Evolutionary conservation across 1,284 basidiomycete species (phyloP).

Genomic region (Wallemia hederae): DNA sequence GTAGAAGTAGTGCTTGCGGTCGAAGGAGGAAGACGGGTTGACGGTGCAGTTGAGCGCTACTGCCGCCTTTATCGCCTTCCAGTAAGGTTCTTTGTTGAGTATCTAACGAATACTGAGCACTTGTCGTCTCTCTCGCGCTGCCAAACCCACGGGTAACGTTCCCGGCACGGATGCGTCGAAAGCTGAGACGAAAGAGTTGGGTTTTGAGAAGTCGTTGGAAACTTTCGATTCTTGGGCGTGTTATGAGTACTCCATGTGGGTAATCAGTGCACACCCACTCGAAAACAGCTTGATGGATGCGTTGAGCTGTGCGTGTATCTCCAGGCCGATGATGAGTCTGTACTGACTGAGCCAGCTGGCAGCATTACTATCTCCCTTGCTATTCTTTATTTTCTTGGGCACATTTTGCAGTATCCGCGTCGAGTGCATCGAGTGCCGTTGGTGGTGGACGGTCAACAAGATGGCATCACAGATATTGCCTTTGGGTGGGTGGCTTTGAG

Average conservation of each 20-base stretch:
- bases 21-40: slow-evolving; percentile 49
- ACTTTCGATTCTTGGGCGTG: background rate
- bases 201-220: slow-evolving; percentile 19
- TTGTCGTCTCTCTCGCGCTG: background rate
- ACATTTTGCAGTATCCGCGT: background rate
- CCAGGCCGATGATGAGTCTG: slow-evolving; percentile 72
- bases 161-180: slow-evolving; percentile 85
- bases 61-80: slow-evolving; percentile 51
- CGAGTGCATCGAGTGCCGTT: background rate
- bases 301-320: slow-evolving; percentile 82
- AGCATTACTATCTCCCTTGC: background rate
- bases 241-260: background rate
- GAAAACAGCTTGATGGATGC: slow-evolving; percentile 73
- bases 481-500: background rate
- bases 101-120: slow-evolving; percentile 19
- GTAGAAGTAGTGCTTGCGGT: slow-evolving; percentile 97
- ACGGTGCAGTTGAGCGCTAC: slow-evolving; percentile 47
- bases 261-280: slow-evolving; percentile 25
- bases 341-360: slow-evolving; percentile 17
- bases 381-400: background rate
- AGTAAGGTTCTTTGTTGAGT: slow-evolving; percentile 48
- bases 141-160: slow-evolving; percentile 42
- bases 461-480: background rate
- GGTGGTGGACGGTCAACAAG: background rate
- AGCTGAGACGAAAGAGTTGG: slow-evolving; percentile 47